Evolutionary conservation across 805 yeast genomes (phyloP), one percentile per base, ranked within the genome.

Genomic region (Blastobotrys terrestris): DNA sequence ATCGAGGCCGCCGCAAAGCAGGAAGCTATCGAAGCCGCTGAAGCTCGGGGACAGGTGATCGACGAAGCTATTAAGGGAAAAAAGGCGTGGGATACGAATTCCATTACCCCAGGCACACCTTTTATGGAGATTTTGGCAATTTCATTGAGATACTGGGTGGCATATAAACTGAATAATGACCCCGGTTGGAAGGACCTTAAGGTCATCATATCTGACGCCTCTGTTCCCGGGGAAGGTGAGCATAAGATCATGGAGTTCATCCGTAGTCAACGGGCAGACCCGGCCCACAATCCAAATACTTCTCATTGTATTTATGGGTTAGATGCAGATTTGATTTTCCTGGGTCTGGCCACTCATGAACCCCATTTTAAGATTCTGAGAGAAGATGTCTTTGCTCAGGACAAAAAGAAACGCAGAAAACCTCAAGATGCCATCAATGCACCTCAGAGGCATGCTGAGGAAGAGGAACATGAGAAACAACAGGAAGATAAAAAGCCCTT

Each of bases 201-300:
- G 68, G 90, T 94, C 3, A 86, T 94, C 20, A 84, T 94, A 46
- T 85, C 95, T 63, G 99, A 92, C 67, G 96, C 97, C 31, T 84
- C 95, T 0, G 98, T 92, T 13, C 99, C 99, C 1, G 99, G 99
- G 57, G 99, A 94, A 76, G 99, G 99, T 66, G 99, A 94, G 69
- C 99, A 94, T 73, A 94, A 94, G 68, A 84, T 94, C 61, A 94
- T 94, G 99, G 90, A 86, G 63, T 94, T 91, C 66, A 86, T 94
- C 53, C 80, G 99, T 63, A 80, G 87, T 43, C 98, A 91, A 67
- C 77, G 98, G 60, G 79, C 85, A 42, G 94, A 87, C 60, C 87
- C 95, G 0, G 82, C 83, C 64, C 87, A 92, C 68, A 80, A 88
- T 64, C 96, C 98, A 50, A 92, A 94, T 67, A 91, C 97, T 1